Evolutionary conservation across 2,329 filamentous ascomycete species (phyloP), one percentile per base, ranked within the genome.

Genomic region (Nemania abortiva): DNA sequence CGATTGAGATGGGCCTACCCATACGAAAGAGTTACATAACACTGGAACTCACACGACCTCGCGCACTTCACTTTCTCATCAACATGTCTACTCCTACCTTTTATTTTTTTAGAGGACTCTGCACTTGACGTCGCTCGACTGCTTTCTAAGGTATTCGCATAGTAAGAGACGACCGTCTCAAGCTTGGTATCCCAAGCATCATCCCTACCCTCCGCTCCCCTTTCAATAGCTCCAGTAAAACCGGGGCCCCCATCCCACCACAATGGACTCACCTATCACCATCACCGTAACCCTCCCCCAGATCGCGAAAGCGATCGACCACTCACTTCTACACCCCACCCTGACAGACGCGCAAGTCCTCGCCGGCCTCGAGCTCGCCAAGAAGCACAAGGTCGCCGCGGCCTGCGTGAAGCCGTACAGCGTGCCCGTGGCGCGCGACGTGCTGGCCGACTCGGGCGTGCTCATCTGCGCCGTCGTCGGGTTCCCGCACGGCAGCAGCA

Each of bases 271-370:
- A 4, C n/a, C 42, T 4, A 7, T 50, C 42, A 78, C 78, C 29
- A 76, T 85, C 70, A 79, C 73, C 0, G 80, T 85, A n/a, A 82
- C 83, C 22, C 76, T 86, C 0, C 70, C 76, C 39, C 81, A 85
- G 67, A 76, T 89, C 62, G 85, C 86, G 70, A 85, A 86, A 71
- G 82, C 82, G 78, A 89, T 90, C 71, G 88, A 90, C 72, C 88
- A 90, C 77, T 89, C 87, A 13, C 83, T 90, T 18, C 82, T 90
- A 0, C 87, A 89, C 73, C 89, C 88, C 4, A 88, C 87, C 61
- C 84, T 90, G 82, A 89, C 88, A 7, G 87, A 90, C 74, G 76
- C 76, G 18, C 85, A 89, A 1, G 82, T 90, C 58, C 68, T 81
- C 1, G 74, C 79, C 0, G 88, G 87, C 3, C 82, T 90, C 0